Conservation (phyloP, 495 filamentous ascomycete genomes). For the Annulohypoxylon maeteangense region DNA sequence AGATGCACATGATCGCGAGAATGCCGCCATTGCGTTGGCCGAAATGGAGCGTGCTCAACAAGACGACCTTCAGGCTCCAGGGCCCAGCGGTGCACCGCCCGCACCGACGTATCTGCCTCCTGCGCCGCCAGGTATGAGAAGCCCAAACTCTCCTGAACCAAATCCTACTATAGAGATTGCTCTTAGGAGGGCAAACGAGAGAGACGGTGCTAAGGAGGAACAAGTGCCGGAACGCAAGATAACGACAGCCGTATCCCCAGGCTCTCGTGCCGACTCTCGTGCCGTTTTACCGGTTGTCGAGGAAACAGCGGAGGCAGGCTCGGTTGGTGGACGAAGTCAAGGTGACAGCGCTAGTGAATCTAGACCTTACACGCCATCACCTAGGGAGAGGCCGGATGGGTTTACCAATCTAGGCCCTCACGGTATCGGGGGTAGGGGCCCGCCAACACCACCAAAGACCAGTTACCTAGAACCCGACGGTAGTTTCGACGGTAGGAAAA, state of each 20-base stretch:
- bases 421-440: slow-evolving; percentile 49
- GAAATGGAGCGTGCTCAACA: slow-evolving; percentile 48
- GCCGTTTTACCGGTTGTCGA: slow-evolving; percentile 88
- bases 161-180: slow-evolving; percentile 50
- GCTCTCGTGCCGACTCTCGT: slow-evolving; percentile 62
- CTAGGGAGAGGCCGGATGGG: slow-evolving; percentile 54
- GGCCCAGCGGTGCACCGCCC: slow-evolving; percentile 44
- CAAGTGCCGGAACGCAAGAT: slow-evolving; percentile 58
- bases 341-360: slow-evolving; percentile 58
- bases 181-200: slow-evolving; percentile 49
- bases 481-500: slow-evolving; percentile 45
- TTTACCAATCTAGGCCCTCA: slow-evolving; percentile 57
- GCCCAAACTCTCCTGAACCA: slow-evolving; percentile 56
- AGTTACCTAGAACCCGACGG: slow-evolving; percentile 53
- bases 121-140: slow-evolving; percentile 55
- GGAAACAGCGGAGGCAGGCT: slow-evolving; percentile 84
- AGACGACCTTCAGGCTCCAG: slow-evolving; percentile 22
- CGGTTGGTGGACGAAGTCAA: slow-evolving; percentile 65
- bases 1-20: slow-evolving; percentile 64
- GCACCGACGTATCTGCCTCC: slow-evolving; percentile 58
- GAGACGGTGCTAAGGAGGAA: slow-evolving; percentile 59
- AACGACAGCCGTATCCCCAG: slow-evolving; percentile 59
- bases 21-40: slow-evolving; percentile 52
- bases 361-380: slow-evolving; percentile 55
- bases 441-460: slow-evolving; percentile 58